Evolutionary conservation across 1,284 basidiomycete genomes (phyloP).

Genomic region (Boletellus deceptivus): DNA sequence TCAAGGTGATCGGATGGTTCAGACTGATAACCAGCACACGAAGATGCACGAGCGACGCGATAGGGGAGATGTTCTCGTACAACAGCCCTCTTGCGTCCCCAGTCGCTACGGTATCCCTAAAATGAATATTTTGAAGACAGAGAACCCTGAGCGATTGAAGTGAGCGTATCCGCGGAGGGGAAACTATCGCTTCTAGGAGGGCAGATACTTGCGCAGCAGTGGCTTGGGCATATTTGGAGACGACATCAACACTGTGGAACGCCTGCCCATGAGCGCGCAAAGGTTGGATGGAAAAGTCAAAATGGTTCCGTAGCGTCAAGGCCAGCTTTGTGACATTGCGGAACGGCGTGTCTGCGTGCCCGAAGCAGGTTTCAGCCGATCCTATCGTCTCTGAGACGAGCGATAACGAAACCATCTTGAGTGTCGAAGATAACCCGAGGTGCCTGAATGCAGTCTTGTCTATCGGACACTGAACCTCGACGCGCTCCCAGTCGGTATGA

Average conservation of each 20-base stretch:
- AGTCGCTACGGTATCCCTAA: background rate
- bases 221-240: background rate
- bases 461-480: background rate
- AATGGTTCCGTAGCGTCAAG: background rate
- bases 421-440: conserved; percentile 1
- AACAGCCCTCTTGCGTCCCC: background rate
- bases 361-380: background rate
- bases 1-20: background rate
- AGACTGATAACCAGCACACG: background rate
- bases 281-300: background rate
- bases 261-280: conserved; percentile 3
- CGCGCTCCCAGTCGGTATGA: background rate
- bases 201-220: background rate
- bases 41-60: conserved; percentile 2
- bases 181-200: background rate
- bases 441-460: background rate
- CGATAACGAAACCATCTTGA: conserved; percentile 1
- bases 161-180: conserved; percentile 4
- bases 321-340: background rate
- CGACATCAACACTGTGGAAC: background rate
- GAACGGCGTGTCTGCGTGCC: conserved; percentile 2
- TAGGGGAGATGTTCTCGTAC: background rate
- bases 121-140: too few relatives aligned
- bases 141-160: background rate
- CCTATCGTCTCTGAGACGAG: background rate